Evolutionary conservation across 2,329 filamentous ascomycete genomes (phyloP).

Genomic region (Aspergillus phoenicis): DNA sequence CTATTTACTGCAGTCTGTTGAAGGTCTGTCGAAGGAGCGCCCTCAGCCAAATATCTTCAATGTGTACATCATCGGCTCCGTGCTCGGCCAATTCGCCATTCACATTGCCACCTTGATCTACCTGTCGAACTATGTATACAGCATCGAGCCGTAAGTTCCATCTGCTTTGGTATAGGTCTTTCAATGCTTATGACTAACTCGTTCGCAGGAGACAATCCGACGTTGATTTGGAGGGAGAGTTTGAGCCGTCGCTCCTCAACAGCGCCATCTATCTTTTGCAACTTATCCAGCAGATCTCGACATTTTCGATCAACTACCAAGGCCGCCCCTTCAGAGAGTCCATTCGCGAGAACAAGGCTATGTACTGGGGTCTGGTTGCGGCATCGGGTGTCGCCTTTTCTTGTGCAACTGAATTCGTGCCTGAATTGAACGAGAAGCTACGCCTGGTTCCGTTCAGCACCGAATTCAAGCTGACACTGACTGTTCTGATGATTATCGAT

Average conservation of each 20-base stretch:
- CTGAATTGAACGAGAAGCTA: conserved; percentile 91
- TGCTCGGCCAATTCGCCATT: conserved; percentile 94
- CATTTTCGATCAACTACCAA: conserved; percentile 99
- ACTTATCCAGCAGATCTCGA: conserved; percentile 97
- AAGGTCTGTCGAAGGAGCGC: conserved; percentile 92
- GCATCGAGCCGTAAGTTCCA: conserved; percentile 73
- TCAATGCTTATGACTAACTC: conserved; percentile 36
- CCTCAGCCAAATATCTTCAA: conserved; percentile 99
- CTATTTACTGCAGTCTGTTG: conserved; percentile 65
- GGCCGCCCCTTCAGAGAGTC: conserved; percentile 96
- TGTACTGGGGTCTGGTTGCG: conserved; percentile 95
- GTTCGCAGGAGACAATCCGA: conserved; percentile 55
- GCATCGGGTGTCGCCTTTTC: conserved; percentile 90
- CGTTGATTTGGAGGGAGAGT: conserved; percentile 92
- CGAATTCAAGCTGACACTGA: conserved; percentile 89
- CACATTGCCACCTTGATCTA: conserved; percentile 95
- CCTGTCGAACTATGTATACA: conserved; percentile 84
- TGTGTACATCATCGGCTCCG: conserved; percentile 96
- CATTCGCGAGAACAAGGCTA: conserved; percentile 91
- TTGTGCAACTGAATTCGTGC: conserved; percentile 92
- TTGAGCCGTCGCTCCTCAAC: conserved; percentile 90
- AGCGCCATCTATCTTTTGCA: conserved; percentile 95
- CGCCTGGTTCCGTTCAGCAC: conserved; percentile 85
- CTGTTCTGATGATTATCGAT: conserved; percentile 80
- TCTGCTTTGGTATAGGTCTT: neutral